phyloP scores from a whole-genome alignment of 345 rosid genomes.

The Salix viminalis region DNA sequence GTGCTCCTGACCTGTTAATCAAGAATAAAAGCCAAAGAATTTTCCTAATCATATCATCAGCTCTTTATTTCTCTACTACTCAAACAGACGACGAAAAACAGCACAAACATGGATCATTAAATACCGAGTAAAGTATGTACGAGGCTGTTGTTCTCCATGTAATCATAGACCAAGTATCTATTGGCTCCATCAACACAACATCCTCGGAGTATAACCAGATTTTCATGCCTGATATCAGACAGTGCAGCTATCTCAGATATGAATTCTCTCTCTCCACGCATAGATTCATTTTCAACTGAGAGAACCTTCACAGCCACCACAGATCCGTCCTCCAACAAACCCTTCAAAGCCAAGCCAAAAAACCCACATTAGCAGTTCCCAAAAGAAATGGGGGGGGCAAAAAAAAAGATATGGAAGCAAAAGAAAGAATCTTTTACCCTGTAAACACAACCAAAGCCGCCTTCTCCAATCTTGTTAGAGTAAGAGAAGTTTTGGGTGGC shows the following conservation, averaged over 20 bases:
- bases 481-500: conserved; percentile 43
- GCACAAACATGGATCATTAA: not conserved
- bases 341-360: conserved; percentile 26
- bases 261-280: conserved; percentile 60
- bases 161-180: conserved; percentile 49
- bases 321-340: conserved; percentile 38
- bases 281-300: conserved; percentile 44
- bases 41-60: not conserved
- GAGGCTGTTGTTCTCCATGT: conserved; percentile 58
- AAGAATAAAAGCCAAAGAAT: conserved; percentile 10
- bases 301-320: conserved; percentile 51
- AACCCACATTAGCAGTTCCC: not conserved
- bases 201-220: conserved; percentile 54
- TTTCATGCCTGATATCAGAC: conserved; percentile 45
- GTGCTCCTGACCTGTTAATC: conserved; percentile 40
- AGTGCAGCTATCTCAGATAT: conserved; percentile 48
- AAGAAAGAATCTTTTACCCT: conserved; percentile 26
- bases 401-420: not conserved
- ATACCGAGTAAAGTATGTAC: conserved; percentile 45
- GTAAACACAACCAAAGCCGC: conserved; percentile 56
- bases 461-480: conserved; percentile 59
- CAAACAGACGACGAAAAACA: too few species aligned
- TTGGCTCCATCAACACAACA: conserved; percentile 48
- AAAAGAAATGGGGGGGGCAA: not conserved
- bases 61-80: too few species aligned